These are phyloP conservation scores for Fulvia fulva DNA, from an alignment of 2,329 filamentous ascomycete species.

Conservation along the genomic window DNA sequence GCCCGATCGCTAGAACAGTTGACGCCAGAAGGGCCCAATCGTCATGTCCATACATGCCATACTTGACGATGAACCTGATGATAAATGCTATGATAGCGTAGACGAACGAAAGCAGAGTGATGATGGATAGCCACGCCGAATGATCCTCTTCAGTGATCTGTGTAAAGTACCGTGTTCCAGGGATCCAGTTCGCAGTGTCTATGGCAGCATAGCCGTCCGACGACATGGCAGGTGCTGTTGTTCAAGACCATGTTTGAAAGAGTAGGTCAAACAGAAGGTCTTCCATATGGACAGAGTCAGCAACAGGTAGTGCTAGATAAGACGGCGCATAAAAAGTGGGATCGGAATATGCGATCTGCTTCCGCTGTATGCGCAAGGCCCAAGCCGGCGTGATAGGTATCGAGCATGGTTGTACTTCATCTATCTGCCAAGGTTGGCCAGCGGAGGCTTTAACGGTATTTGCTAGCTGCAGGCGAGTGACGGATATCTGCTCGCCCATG, in stretches of 20 bases:
- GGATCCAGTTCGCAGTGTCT: slow-evolving; percentile 15
- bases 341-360: neutral
- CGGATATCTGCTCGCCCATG: neutral
- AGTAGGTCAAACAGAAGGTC: neutral
- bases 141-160: slow-evolving; percentile 16
- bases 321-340: neutral
- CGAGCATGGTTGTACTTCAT: neutral
- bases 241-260: neutral
- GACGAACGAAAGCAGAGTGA: slow-evolving; percentile 18
- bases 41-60: slow-evolving; percentile 25
- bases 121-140: slow-evolving; percentile 21
- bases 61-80: slow-evolving; percentile 21
- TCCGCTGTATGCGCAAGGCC: neutral
- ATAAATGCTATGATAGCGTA: slow-evolving; percentile 17
- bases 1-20: slow-evolving; percentile 21
- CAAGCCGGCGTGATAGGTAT: neutral
- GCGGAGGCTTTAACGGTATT: neutral
- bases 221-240: neutral
- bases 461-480: neutral
- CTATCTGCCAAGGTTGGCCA: neutral
- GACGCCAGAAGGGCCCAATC: slow-evolving; percentile 28
- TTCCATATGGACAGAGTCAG: neutral
- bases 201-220: slow-evolving; percentile 6
- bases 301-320: neutral
- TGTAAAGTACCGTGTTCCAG: slow-evolving; percentile 18